These are phyloP conservation scores for Tuber magnatum DNA, from an alignment of 495 filamentous ascomycete genomes.

Conservation along the genomic window DNA sequence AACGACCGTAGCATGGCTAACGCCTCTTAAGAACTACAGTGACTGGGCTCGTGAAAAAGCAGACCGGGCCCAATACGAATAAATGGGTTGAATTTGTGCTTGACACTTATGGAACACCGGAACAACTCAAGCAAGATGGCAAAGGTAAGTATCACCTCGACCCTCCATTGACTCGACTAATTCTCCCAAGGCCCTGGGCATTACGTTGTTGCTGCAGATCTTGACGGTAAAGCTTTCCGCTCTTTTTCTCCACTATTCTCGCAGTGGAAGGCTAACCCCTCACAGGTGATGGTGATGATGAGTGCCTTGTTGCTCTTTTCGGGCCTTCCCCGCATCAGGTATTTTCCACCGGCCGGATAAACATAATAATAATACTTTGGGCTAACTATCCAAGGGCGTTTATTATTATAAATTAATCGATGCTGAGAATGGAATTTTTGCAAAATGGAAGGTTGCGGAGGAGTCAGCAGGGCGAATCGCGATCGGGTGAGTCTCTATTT, in stretches of 20 bases:
- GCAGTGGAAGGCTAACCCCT: neutral
- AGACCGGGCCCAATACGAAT: slow-evolving; percentile 6
- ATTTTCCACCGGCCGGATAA: neutral
- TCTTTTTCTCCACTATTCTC: neutral
- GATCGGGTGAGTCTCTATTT: slow-evolving; percentile 18
- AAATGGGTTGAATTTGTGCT: slow-evolving; percentile 26
- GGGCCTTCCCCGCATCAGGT: slow-evolving; percentile 21
- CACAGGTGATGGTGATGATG: slow-evolving; percentile 34
- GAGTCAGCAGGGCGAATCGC: slow-evolving; percentile 36
- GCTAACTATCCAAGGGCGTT: slow-evolving; percentile 20
- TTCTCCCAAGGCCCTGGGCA: slow-evolving; percentile 26
- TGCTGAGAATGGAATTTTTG: slow-evolving; percentile 35
- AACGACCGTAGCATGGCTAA: slow-evolving; percentile 3
- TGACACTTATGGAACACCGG: slow-evolving; percentile 30
- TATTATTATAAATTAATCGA: slow-evolving; percentile 38
- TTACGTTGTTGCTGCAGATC: slow-evolving; percentile 23
- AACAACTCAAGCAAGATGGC: slow-evolving; percentile 18
- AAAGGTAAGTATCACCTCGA: slow-evolving; percentile 4
- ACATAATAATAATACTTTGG: neutral
- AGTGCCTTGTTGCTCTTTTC: slow-evolving; percentile 34
- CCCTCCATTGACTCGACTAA: neutral
- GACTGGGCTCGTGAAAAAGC: slow-evolving; percentile 11
- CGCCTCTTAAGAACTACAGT: slow-evolving; percentile 9
- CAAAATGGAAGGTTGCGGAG: slow-evolving; percentile 36
- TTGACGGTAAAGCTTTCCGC: slow-evolving; percentile 21